Conservation (phyloP, 2,329 filamentous ascomycete genomes). For the Fusarium brachygibbosum region DNA sequence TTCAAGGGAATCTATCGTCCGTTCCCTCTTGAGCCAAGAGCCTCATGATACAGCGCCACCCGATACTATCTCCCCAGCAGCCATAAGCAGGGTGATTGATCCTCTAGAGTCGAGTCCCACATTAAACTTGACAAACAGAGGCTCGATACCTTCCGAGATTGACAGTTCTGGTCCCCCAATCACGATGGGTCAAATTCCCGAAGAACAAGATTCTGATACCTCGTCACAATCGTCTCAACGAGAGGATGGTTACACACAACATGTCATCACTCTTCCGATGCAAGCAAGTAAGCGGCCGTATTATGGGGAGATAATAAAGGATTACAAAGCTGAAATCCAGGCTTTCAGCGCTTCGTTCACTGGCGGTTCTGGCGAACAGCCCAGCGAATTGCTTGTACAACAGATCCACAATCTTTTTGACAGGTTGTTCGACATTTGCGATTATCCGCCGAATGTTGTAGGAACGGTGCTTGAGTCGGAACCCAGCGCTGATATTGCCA, state of each 20-base stretch:
- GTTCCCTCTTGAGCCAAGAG: slow-evolving; percentile 39
- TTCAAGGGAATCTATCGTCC: slow-evolving; percentile 34
- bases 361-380: slow-evolving; percentile 55
- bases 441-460: slow-evolving; percentile 67
- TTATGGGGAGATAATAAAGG: slow-evolving; percentile 65
- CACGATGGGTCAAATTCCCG: slow-evolving; percentile 47
- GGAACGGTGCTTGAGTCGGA: slow-evolving; percentile 58
- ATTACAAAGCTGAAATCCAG: slow-evolving; percentile 60
- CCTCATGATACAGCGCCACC: slow-evolving; percentile 42
- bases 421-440: slow-evolving; percentile 67
- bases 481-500: slow-evolving; percentile 60
- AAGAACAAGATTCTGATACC: slow-evolving; percentile 43
- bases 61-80: slow-evolving; percentile 57
- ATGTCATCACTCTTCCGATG: slow-evolving; percentile 69
- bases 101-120: slow-evolving; percentile 40
- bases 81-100: slow-evolving; percentile 52
- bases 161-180: slow-evolving; percentile 47
- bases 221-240: slow-evolving; percentile 35
- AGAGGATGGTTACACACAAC: slow-evolving; percentile 52
- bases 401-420: slow-evolving; percentile 67
- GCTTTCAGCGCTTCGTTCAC: slow-evolving; percentile 61
- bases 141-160: slow-evolving; percentile 31
- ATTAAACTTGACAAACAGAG: slow-evolving; percentile 40
- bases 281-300: slow-evolving; percentile 65
- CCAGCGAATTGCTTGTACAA: slow-evolving; percentile 57